Conservation (phyloP, 805 yeast genomes). For the Monosporozyma siamensis region DNA sequence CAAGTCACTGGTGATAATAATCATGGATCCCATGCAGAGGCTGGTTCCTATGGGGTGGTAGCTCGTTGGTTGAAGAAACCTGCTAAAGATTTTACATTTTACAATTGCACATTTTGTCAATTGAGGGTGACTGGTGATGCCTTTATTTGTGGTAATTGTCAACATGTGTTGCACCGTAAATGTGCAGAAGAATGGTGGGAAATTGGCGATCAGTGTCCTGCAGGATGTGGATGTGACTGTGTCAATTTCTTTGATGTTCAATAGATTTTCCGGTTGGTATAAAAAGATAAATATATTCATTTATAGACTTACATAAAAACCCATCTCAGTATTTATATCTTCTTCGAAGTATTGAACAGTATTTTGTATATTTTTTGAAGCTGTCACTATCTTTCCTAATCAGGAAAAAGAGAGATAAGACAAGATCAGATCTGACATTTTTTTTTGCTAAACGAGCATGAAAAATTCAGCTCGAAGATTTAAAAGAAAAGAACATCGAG, state of each 20-base stretch:
- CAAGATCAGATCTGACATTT: too few relatives aligned
- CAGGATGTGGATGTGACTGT: slow-evolving; percentile 82
- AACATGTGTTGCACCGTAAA: slow-evolving; percentile 65
- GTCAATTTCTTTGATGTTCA: slow-evolving; percentile 27
- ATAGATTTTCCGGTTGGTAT: too few relatives aligned
- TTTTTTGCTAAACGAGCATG: too few relatives aligned
- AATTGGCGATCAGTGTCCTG: slow-evolving; percentile 51
- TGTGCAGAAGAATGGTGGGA: slow-evolving; percentile 83
- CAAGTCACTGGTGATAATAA: neutral
- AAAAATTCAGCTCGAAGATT: too few relatives aligned
- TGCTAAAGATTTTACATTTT: slow-evolving; percentile 8
- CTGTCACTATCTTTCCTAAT: too few relatives aligned
- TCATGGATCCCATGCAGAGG: neutral
- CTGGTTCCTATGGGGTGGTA: slow-evolving; percentile 10
- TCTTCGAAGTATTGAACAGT: too few relatives aligned
- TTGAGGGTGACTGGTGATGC: slow-evolving; percentile 49
- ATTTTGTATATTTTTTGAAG: too few relatives aligned
- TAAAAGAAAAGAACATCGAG: too few relatives aligned
- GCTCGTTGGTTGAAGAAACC: slow-evolving; percentile 14
- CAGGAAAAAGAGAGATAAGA: too few relatives aligned
- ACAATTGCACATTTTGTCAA: slow-evolving; percentile 60
- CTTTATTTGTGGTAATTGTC: slow-evolving; percentile 63
- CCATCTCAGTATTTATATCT: too few relatives aligned
- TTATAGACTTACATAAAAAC: too few relatives aligned
- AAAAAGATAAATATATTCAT: too few relatives aligned